Evolutionary conservation across 441 rosid species (phyloP).

Genomic region (Mallotus repandus): DNA sequence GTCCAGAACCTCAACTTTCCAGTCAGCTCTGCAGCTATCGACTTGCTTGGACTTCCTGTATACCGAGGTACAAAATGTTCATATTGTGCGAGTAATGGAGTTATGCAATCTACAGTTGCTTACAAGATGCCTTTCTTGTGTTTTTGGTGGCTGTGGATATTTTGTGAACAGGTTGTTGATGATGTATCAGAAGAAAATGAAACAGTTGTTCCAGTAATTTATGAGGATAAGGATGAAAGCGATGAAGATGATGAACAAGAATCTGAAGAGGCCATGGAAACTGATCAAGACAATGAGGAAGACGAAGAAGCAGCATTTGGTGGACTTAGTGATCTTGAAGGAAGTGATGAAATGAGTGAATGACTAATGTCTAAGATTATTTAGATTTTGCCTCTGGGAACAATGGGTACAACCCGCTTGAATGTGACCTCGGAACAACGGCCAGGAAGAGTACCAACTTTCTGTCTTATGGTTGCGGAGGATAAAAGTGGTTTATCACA

Average conservation of each 20-base stretch:
- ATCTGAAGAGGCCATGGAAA: slow-evolving; percentile 64
- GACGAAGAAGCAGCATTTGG: slow-evolving; percentile 35
- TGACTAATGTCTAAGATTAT: slow-evolving; percentile 21
- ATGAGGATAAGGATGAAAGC: slow-evolving; percentile 59
- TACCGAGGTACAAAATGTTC: slow-evolving; percentile 36
- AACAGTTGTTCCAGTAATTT: slow-evolving; percentile 51
- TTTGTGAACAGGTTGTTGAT: slow-evolving; percentile 42
- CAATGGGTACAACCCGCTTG: background rate
- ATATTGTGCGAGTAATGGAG: too few species aligned
- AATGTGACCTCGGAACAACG: background rate
- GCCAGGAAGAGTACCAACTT: too few species aligned
- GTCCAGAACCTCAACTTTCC: slow-evolving; percentile 66
- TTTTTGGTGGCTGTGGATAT: background rate
- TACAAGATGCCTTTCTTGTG: background rate
- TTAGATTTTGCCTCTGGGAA: background rate
- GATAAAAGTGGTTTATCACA: background rate
- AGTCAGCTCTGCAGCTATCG: slow-evolving; percentile 70
- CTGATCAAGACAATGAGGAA: slow-evolving; percentile 35
- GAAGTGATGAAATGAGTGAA: slow-evolving; percentile 54
- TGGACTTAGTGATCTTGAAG: slow-evolving; percentile 52
- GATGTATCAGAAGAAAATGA: slow-evolving; percentile 56
- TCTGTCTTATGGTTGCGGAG: background rate
- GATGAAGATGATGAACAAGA: slow-evolving; percentile 55
- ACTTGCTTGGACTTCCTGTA: slow-evolving; percentile 57
- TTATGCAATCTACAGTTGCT: background rate